These are phyloP conservation scores for Exophiala sp. DNA, from an alignment of 2,329 filamentous ascomycete species.

Conservation along the genomic window DNA sequence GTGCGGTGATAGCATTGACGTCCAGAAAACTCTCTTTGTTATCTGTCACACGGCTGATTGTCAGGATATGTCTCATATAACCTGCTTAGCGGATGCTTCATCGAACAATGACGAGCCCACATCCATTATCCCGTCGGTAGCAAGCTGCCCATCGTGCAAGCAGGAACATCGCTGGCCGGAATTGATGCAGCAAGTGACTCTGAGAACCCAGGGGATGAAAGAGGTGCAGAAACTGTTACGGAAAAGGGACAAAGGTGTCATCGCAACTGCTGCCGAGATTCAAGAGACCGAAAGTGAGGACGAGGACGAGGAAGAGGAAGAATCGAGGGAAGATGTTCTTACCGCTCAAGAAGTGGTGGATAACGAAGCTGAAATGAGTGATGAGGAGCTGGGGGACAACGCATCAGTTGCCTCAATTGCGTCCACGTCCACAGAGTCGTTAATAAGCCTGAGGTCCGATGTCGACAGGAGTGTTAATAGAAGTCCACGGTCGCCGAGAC, in stretches of 20 bases:
- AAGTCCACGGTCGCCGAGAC: constrained; percentile 13
- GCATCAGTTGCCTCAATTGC: constrained; percentile 29
- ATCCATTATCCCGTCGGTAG: constrained; percentile 59
- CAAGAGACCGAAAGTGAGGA: constrained; percentile 19
- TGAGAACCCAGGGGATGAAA: constrained; percentile 64
- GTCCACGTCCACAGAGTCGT: constrained; percentile 27
- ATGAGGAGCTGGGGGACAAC: constrained; percentile 26
- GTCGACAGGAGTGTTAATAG: not conserved
- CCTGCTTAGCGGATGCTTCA: constrained; percentile 51
- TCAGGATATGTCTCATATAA: constrained; percentile 47
- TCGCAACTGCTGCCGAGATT: constrained; percentile 30
- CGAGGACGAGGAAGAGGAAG: constrained; percentile 22
- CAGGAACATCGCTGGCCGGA: constrained; percentile 62
- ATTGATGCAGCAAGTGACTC: constrained; percentile 74
- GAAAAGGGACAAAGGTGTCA: constrained; percentile 32
- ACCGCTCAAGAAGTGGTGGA: constrained; percentile 13
- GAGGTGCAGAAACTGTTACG: constrained; percentile 63
- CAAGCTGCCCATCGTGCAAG: constrained; percentile 65
- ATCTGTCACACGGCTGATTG: constrained; percentile 50
- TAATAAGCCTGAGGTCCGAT: constrained; percentile 9
- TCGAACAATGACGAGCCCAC: constrained; percentile 38
- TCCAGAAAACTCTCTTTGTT: constrained; percentile 40
- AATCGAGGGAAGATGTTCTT: constrained; percentile 14
- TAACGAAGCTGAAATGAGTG: constrained; percentile 15
- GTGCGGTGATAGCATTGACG: constrained; percentile 41